Base-by-base conservation (phyloP, 805 yeast genomes). In the Yamadazyma paraphyllophila region DNA sequence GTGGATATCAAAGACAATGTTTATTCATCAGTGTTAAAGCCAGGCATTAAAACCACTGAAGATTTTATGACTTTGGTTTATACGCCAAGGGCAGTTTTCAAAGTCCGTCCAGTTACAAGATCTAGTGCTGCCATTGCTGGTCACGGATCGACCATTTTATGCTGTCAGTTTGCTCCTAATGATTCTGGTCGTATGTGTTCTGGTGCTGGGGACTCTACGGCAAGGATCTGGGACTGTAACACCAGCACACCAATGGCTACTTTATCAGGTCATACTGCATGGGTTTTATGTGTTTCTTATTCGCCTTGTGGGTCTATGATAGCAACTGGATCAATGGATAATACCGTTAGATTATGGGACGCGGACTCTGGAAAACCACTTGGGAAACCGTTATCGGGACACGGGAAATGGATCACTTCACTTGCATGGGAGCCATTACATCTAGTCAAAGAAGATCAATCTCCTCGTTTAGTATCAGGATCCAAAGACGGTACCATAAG, bases 311-410 rank as follows among this genome's bases (percentile, higher is more conserved):
- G 96, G 20, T 82, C 82, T 50, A 74, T 83, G 59, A 80, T 94
- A 39, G 99, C 99, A 10, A 92, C 99, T 0, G 99, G 98, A 0
- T 83, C 96, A 20, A 90, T 89, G 96, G 99, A 94, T 61, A 82
- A 79, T 59, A 87, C 96, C 3, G 75, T 94, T 16, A 76, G 96
- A 56, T 65, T 94, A 29, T 94, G 98, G 98, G 90, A 88, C 51
- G 76, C 88, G 2, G 71, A 69, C 11, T 77, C 81, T 11, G 98
- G 98, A 12, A 76, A 77, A 52, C 78, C 85, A 5, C 48, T 86
- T 11, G 97, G 97, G 9, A 76, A 77, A 41, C 79, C 95, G 0
- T 66, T 92, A 53, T 62, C 66, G 26, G 98, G 98, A 2, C 99
- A 94, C 59, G 59, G 78, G 13, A 90, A 92, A 63, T 92, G 96